Conservation (phyloP, 2,329 filamentous ascomycete genomes). For the Colletotrichum truncatum region DNA sequence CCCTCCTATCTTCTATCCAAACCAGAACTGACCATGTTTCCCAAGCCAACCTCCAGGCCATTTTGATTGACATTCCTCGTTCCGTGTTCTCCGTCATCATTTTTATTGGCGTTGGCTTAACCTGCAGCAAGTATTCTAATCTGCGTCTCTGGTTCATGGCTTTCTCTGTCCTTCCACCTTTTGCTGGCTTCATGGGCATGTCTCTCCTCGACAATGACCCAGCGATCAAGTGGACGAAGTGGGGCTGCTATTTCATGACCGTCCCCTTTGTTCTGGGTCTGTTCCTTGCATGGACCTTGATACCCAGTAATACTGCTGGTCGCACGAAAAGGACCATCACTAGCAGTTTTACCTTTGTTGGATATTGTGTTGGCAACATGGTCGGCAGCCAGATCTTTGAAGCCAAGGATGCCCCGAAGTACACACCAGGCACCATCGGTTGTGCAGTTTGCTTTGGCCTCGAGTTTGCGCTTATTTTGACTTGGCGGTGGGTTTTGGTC, state of each 20-base stretch:
- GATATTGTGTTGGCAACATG: constrained; percentile 59
- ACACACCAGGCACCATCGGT: constrained; percentile 50
- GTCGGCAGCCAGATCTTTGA: constrained; percentile 56
- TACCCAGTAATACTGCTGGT: constrained; percentile 55
- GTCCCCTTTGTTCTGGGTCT: constrained; percentile 38
- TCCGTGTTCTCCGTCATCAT: constrained; percentile 44
- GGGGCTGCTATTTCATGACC: constrained; percentile 47
- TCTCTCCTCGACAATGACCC: constrained; percentile 43
- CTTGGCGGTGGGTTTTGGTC: constrained; percentile 50
- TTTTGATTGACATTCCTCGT: constrained; percentile 45
- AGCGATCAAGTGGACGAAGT: constrained; percentile 46
- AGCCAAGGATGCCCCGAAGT: constrained; percentile 51
- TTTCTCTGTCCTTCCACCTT: constrained; percentile 43
- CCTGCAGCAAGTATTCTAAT: constrained; percentile 43
- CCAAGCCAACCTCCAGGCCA: constrained; percentile 45
- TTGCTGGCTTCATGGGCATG: constrained; percentile 47
- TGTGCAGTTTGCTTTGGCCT: constrained; percentile 50
- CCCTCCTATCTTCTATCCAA: rapidly evolving
- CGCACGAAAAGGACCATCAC: constrained; percentile 56
- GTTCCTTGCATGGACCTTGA: constrained; percentile 31
- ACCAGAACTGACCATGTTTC: background rate
- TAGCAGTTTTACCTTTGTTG: constrained; percentile 54
- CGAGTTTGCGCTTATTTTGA: constrained; percentile 45
- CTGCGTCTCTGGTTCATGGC: constrained; percentile 49
- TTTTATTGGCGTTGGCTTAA: constrained; percentile 44